These are phyloP conservation scores for Candida peoriensis DNA, from an alignment of 805 yeast species.

Conservation along the genomic window DNA sequence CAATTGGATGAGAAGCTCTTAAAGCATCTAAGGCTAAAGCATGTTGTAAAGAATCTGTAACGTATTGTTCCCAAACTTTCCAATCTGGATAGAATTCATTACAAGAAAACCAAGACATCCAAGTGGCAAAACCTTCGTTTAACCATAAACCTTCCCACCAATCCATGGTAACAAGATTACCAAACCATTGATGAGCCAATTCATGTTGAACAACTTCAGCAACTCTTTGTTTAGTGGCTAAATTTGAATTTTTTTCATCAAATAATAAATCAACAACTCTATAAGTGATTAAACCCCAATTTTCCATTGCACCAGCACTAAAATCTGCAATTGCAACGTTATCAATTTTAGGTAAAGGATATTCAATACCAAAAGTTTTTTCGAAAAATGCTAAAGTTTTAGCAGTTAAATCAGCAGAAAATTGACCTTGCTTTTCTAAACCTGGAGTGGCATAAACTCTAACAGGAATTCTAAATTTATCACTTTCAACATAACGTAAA, in stretches of 20 bases:
- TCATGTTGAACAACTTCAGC: conserved; percentile 87
- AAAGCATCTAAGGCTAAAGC: conserved; percentile 74
- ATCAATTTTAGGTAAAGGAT: conserved; percentile 77
- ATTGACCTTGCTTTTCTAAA: conserved; percentile 61
- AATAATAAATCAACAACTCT: conserved; percentile 70
- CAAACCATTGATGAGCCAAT: conserved; percentile 91
- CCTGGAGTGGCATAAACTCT: conserved; percentile 82
- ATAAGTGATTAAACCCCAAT: conserved; percentile 76
- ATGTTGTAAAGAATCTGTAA: conserved; percentile 67
- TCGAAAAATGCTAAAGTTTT: conserved; percentile 72
- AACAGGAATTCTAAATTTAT: conserved; percentile 66
- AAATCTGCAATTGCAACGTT: conserved; percentile 81
- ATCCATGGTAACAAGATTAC: conserved; percentile 85
- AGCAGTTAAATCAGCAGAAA: conserved; percentile 71
- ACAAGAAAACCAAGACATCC: conserved; percentile 87
- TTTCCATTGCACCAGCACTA: conserved; percentile 88
- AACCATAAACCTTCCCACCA: conserved; percentile 92
- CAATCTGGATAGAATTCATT: conserved; percentile 75
- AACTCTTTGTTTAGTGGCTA: conserved; percentile 63
- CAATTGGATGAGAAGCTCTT: conserved; percentile 82
- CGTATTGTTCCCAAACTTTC: conserved; percentile 85
- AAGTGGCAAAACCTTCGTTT: conserved; percentile 86
- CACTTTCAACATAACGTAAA: conserved; percentile 64
- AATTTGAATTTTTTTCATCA: conserved; percentile 65
- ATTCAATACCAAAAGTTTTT: conserved; percentile 65